Evolutionary conservation across 441 rosid species (phyloP).

Genomic region (Aquilaria agallochum): DNA sequence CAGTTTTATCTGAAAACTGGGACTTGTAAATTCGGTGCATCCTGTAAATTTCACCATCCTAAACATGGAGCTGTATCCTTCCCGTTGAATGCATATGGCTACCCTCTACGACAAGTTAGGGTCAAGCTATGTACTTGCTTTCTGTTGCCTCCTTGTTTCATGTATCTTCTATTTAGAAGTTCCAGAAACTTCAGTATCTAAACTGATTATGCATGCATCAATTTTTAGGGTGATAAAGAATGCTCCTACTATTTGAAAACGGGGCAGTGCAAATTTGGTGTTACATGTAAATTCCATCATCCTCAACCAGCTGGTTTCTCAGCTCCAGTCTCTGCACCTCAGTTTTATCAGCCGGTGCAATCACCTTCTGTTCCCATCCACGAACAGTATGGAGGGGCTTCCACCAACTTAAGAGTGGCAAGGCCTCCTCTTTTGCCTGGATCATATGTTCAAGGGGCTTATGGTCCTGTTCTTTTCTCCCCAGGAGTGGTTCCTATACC

Average conservation of each 20-base stretch:
- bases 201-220: neutral
- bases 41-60: slow-evolving; percentile 97
- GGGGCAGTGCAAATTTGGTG: slow-evolving; percentile 97
- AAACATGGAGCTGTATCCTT: slow-evolving; percentile 70
- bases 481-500: slow-evolving; percentile 79
- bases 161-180: slow-evolving; percentile 1
- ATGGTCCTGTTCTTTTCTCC: slow-evolving; percentile 69
- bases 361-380: slow-evolving; percentile 67
- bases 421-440: slow-evolving; percentile 71
- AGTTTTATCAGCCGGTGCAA: slow-evolving; percentile 90
- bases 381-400: slow-evolving; percentile 66
- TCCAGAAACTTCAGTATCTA: neutral
- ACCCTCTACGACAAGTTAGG: slow-evolving; percentile 76
- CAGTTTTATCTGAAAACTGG: slow-evolving; percentile 93
- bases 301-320: slow-evolving; percentile 81
- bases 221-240: slow-evolving; percentile 71
- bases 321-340: slow-evolving; percentile 78
- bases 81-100: slow-evolving; percentile 66
- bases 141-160: slow-evolving; percentile 1
- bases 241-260: slow-evolving; percentile 98
- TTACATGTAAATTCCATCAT: slow-evolving; percentile 96
- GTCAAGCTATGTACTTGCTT: slow-evolving; percentile 12
- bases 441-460: slow-evolving; percentile 82
- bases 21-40: slow-evolving; percentile 97
- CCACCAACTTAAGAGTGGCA: slow-evolving; percentile 64